Percentiles rank a stretch among this genome's conserved stretches.
Conservation (phyloP, 176 grass and related monocot species). For the Paspalum notatum region DNA sequence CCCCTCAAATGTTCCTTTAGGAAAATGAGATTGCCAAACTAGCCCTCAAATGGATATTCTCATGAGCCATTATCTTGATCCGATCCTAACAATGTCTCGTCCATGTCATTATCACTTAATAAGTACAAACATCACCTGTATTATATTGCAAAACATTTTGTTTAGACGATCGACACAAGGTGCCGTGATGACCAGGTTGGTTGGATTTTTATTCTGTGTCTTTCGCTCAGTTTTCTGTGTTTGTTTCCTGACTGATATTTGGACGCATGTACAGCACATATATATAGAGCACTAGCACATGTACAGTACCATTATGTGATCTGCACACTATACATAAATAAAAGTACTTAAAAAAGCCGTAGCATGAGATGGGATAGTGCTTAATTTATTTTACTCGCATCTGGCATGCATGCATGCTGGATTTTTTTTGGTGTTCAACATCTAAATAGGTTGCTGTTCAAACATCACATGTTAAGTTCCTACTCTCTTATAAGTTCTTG, state of each 20-base stretch:
- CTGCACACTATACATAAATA: background rate
- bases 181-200: background rate
- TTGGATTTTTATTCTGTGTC: background rate
- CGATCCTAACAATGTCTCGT: background rate
- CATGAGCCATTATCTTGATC: background rate
- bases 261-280: background rate
- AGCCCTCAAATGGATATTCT: constrained; percentile 44
- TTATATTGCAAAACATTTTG: background rate
- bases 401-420: background rate
- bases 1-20: too few species aligned
- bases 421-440: background rate
- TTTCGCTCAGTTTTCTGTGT: background rate
- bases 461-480: too few species aligned
- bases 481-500: too few species aligned
- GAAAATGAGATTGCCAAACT: too few species aligned
- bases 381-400: background rate
- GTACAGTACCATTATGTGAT: background rate
- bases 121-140: background rate
- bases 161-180: background rate
- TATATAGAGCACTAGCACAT: background rate
- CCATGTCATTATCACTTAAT: background rate
- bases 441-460: background rate
- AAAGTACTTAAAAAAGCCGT: background rate
- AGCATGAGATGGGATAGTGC: background rate
- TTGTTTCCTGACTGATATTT: background rate